Percentiles rank a stretch among this genome's conserved stretches.
Evolutionary conservation across 2,329 filamentous ascomycete species (phyloP).

Genomic region (Kalaharituber pfeilii): DNA sequence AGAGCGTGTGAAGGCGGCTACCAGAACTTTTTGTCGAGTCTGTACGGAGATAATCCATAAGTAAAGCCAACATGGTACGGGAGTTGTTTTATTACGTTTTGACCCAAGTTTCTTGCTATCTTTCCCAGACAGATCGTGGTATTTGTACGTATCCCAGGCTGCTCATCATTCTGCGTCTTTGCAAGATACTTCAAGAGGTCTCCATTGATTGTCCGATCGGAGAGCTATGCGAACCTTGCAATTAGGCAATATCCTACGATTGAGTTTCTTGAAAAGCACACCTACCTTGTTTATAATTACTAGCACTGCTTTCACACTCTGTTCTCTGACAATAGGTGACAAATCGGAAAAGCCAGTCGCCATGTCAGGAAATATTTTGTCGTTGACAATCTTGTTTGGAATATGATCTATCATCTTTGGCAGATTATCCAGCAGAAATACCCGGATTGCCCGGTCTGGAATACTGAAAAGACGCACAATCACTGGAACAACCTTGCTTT

Average conservation of each 20-base stretch:
- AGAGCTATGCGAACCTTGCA: conserved; percentile 43
- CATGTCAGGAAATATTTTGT: conserved; percentile 92
- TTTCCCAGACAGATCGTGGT: conserved; percentile 96
- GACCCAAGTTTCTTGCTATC: conserved; percentile 75
- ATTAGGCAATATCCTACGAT: not conserved
- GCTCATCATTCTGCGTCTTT: conserved; percentile 93
- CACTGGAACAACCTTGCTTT: conserved; percentile 64
- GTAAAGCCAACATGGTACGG: not conserved
- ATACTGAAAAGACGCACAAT: conserved; percentile 75
- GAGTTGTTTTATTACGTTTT: conserved; percentile 29
- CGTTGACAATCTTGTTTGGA: conserved; percentile 74
- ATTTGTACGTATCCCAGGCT: conserved; percentile 91
- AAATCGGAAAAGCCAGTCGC: conserved; percentile 88
- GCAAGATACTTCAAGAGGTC: conserved; percentile 80
- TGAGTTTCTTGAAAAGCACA: not conserved
- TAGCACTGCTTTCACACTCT: conserved; percentile 87
- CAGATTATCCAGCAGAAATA: conserved; percentile 76
- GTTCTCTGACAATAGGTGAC: conserved; percentile 80
- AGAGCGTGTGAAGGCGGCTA: conserved; percentile 78
- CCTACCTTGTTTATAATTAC: conserved; percentile 58
- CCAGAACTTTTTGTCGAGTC: conserved; percentile 73
- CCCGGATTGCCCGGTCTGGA: conserved; percentile 78
- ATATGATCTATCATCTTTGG: conserved; percentile 82
- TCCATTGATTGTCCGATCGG: conserved; percentile 82
- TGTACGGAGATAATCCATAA: conserved; percentile 28